Evolutionary conservation across 2,329 filamentous ascomycete species (phyloP).

Genomic region (Penicillium italicum): DNA sequence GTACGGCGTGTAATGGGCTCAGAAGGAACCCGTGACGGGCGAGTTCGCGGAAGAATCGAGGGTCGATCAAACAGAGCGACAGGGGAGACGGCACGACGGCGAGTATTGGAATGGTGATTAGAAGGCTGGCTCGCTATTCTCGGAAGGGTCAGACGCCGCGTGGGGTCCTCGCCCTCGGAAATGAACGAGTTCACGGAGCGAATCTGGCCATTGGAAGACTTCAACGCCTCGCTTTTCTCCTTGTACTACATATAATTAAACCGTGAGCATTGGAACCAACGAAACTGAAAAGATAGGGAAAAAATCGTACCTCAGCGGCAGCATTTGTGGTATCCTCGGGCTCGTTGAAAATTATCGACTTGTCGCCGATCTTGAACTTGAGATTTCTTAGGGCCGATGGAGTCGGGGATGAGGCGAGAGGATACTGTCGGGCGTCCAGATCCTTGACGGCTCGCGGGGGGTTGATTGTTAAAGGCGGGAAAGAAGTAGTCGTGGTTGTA

Average conservation of each 20-base stretch:
- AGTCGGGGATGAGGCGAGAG: constrained; percentile 76
- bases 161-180: constrained; percentile 35
- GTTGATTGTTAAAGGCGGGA: constrained; percentile 77
- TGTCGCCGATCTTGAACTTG: constrained; percentile 65
- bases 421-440: constrained; percentile 85
- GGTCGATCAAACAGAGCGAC: constrained; percentile 54
- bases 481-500: constrained; percentile 76
- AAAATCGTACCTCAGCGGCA: constrained; percentile 50
- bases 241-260: constrained; percentile 37
- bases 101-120: constrained; percentile 24
- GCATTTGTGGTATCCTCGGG: constrained; percentile 55
- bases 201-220: constrained; percentile 47
- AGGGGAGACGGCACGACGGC: constrained; percentile 52
- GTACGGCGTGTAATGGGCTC: constrained; percentile 50
- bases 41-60: constrained; percentile 42
- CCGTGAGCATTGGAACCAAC: constrained; percentile 11
- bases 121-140: constrained; percentile 26
- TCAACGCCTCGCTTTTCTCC: constrained; percentile 44
- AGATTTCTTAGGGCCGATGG: constrained; percentile 75
- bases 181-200: constrained; percentile 46
- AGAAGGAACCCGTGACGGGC: constrained; percentile 41
- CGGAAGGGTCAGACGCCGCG: constrained; percentile 25
- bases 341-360: constrained; percentile 60
- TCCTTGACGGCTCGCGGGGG: constrained; percentile 66
- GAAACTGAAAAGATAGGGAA: neutral